These are phyloP conservation scores for Alternaria alternata DNA, from an alignment of 2,329 filamentous ascomycete genomes.

Conservation along the genomic window DNA sequence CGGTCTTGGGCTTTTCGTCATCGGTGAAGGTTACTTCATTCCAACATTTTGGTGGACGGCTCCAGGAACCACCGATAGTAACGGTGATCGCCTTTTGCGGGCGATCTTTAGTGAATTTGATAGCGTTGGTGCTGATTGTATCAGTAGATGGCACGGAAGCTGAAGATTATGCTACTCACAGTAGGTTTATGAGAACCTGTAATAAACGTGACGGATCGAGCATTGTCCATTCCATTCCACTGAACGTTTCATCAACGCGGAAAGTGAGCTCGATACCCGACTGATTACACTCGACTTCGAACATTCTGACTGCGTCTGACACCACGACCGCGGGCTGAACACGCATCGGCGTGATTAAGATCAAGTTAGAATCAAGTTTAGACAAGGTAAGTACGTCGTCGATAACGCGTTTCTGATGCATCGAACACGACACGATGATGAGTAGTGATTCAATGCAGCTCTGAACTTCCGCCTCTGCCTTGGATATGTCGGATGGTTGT, in stretches of 20 bases:
- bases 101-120: slow-evolving; percentile 49
- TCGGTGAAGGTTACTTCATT: slow-evolving; percentile 28
- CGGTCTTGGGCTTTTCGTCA: slow-evolving; percentile 1
- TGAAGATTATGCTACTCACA: slow-evolving; percentile 35
- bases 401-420: slow-evolving; percentile 52
- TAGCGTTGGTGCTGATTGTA: slow-evolving; percentile 38
- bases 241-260: slow-evolving; percentile 50
- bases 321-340: slow-evolving; percentile 32
- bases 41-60: slow-evolving; percentile 24
- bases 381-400: slow-evolving; percentile 53
- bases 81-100: slow-evolving; percentile 47
- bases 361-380: slow-evolving; percentile 40
- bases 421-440: slow-evolving; percentile 48
- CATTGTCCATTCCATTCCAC: slow-evolving; percentile 48
- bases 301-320: slow-evolving; percentile 39
- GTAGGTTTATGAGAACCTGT: slow-evolving; percentile 39
- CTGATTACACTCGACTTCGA: slow-evolving; percentile 38
- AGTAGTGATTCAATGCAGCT: slow-evolving; percentile 43
- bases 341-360: slow-evolving; percentile 36
- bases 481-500: slow-evolving; percentile 7
- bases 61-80: slow-evolving; percentile 45
- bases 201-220: slow-evolving; percentile 39
- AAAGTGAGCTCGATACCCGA: slow-evolving; percentile 50
- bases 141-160: slow-evolving; percentile 29
- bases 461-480: slow-evolving; percentile 28